Conservation (phyloP, 495 filamentous ascomycete genomes). For the Xylaria scruposa region DNA sequence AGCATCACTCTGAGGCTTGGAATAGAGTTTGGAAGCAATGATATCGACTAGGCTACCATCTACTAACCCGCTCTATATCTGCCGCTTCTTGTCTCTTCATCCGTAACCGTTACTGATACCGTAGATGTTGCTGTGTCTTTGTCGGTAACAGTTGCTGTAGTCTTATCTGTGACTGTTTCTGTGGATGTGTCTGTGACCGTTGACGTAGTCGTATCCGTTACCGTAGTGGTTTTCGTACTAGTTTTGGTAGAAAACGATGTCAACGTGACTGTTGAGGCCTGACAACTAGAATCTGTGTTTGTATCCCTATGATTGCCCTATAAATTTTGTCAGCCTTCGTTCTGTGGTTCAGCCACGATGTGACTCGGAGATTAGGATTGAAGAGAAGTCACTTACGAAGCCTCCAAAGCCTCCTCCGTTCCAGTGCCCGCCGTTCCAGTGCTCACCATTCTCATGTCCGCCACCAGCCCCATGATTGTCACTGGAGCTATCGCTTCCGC, state of each 20-base stretch:
- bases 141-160: conserved; percentile 7
- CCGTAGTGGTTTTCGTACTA: not conserved
- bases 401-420: not conserved
- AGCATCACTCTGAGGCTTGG: conserved; percentile 17
- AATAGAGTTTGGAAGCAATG: not conserved
- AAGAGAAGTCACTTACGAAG: conserved; percentile 1
- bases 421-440: not conserved
- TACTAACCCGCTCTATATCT: conserved; percentile 25
- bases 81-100: not conserved
- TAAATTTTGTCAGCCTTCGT: not conserved
- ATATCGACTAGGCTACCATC: conserved; percentile 6
- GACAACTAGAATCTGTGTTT: not conserved
- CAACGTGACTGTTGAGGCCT: not conserved
- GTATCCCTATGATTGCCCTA: not conserved
- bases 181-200: conserved; percentile 1
- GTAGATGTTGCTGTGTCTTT: conserved; percentile 17
- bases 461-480: not conserved
- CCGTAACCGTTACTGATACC: conserved; percentile 12
- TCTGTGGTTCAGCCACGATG: not conserved
- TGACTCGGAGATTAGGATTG: not conserved
- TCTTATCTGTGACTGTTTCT: not conserved
- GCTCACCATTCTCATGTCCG: not conserved
- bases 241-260: conserved; percentile 2
- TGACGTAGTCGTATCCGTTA: conserved; percentile 10
- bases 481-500: not conserved